Conservation (phyloP, 192 early-diverging fungal species). For the Radiomyces spectabilis region DNA sequence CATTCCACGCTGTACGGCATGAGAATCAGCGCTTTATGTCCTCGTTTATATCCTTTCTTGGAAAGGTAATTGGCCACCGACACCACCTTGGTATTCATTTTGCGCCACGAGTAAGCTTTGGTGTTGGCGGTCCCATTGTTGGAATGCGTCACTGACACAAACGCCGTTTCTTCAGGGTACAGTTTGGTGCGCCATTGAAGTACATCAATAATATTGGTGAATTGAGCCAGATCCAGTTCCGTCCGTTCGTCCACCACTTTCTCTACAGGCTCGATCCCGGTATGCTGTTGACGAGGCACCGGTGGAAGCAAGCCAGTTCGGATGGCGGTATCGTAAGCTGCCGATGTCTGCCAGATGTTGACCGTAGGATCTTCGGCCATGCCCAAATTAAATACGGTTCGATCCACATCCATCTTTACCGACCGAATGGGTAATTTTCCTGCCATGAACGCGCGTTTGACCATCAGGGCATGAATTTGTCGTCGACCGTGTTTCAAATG, state of each 20-base stretch:
- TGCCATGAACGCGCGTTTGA: conserved; percentile 55
- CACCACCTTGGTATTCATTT: conserved; percentile 59
- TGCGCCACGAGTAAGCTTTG: conserved; percentile 62
- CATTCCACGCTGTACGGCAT: conserved; percentile 66
- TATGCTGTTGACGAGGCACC: conserved; percentile 54
- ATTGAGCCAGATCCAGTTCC: conserved; percentile 56
- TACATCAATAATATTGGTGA: conserved; percentile 62
- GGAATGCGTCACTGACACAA: conserved; percentile 43
- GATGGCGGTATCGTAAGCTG: conserved; percentile 24
- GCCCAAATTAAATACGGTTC: conserved; percentile 57
- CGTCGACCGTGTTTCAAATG: conserved; percentile 63
- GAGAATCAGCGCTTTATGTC: conserved; percentile 54
- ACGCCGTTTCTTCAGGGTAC: conserved; percentile 59
- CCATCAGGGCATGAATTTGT: conserved; percentile 56
- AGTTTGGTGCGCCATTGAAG: conserved; percentile 65
- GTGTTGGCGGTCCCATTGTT: conserved; percentile 40
- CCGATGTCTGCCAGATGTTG: conserved; percentile 38
- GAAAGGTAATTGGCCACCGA: conserved; percentile 56
- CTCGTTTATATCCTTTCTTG: conserved; percentile 49
- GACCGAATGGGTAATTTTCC: conserved; percentile 49
- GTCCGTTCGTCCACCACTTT: conserved; percentile 66
- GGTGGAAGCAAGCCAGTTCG: conserved; percentile 9
- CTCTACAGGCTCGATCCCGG: conserved; percentile 55
- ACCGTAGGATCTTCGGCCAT: conserved; percentile 34
- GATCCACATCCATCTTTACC: conserved; percentile 49